phyloP scores from a whole-genome alignment of 352 stramenopile genomes.

The Phytophthora sansomeana region DNA sequence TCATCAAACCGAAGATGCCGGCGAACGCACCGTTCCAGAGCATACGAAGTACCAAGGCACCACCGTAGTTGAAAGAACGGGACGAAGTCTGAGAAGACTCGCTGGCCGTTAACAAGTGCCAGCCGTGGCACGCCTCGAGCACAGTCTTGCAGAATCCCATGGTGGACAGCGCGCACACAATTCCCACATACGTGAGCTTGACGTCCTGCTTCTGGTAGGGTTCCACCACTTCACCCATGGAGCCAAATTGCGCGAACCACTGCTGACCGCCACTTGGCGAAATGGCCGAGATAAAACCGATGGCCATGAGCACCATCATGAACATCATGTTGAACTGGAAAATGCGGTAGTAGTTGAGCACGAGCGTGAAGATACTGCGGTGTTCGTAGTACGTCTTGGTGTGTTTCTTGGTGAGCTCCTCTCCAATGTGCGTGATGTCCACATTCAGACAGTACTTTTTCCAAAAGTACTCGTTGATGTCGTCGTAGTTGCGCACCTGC shows the following conservation, averaged over 20 bases:
- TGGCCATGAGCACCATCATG: conserved; percentile 66
- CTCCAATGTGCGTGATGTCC: conserved; percentile 55
- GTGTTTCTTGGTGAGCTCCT: conserved; percentile 65
- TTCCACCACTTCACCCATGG: conserved; percentile 60
- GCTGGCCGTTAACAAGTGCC: conserved; percentile 59
- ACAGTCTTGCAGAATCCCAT: conserved; percentile 70
- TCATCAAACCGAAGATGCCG: conserved; percentile 68
- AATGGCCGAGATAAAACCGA: conserved; percentile 66
- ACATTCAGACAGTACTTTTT: conserved; percentile 73
- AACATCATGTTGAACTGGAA: conserved; percentile 89
- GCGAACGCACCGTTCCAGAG: conserved; percentile 74
- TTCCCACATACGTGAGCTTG: conserved; percentile 66
- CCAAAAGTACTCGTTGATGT: conserved; percentile 88
- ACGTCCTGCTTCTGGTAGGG: conserved; percentile 65
- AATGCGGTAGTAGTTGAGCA: conserved; percentile 83
- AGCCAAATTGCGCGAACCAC: conserved; percentile 68
- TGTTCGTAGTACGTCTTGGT: conserved; percentile 85
- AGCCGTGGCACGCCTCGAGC: conserved; percentile 64
- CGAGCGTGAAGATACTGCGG: conserved; percentile 76
- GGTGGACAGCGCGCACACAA: conserved; percentile 56
- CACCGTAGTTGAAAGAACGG: conserved; percentile 66
- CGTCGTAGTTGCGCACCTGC: conserved; percentile 81
- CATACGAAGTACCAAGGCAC: conserved; percentile 62
- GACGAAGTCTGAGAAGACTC: conserved; percentile 57
- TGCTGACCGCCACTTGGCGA: conserved; percentile 62